Conservation (phyloP, 495 filamentous ascomycete genomes). For the Bryoglossum gracile region DNA sequence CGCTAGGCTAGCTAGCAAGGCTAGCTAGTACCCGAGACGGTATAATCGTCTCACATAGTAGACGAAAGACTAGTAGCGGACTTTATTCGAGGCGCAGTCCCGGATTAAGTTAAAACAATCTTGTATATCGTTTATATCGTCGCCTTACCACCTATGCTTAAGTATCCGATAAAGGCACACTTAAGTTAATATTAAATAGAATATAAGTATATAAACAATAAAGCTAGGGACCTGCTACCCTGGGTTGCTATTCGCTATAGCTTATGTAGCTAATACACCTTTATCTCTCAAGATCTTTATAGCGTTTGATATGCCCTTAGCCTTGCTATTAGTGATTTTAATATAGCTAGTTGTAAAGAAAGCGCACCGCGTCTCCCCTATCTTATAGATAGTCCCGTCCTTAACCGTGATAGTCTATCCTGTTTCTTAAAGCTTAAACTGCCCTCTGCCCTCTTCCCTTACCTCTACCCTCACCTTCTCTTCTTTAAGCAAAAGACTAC, state of each 20-base stretch:
- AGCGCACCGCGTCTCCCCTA: slow-evolving; percentile 2
- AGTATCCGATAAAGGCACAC: not conserved
- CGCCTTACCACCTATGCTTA: not conserved
- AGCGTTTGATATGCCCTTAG: not conserved
- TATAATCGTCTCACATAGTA: too few species aligned
- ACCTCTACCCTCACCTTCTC: slow-evolving; percentile 4
- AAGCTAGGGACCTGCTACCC: not conserved
- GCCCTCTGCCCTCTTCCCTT: slow-evolving; percentile 1
- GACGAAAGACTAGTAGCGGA: slow-evolving; percentile 11
- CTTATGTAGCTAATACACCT: slow-evolving; percentile 8
- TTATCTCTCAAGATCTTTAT: slow-evolving; percentile 11
- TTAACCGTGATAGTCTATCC: slow-evolving; percentile 11
- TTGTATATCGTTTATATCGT: not conserved
- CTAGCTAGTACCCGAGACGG: too few species aligned
- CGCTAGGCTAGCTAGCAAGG: too few species aligned
- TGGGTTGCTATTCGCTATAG: not conserved
- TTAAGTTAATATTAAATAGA: not conserved
- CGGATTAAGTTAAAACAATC: not conserved
- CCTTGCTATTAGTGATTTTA: not conserved
- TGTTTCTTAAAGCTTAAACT: slow-evolving; percentile 10
- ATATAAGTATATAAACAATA: not conserved
- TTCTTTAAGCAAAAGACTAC: slow-evolving; percentile 14
- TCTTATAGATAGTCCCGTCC: slow-evolving; percentile 11
- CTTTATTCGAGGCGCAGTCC: not conserved
- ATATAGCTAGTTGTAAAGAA: not conserved